Percentiles rank a stretch among this genome's conserved stretches.
Evolutionary conservation across 2,329 filamentous ascomycete genomes (phyloP).

Genomic region (Verticillium dahliae): DNA sequence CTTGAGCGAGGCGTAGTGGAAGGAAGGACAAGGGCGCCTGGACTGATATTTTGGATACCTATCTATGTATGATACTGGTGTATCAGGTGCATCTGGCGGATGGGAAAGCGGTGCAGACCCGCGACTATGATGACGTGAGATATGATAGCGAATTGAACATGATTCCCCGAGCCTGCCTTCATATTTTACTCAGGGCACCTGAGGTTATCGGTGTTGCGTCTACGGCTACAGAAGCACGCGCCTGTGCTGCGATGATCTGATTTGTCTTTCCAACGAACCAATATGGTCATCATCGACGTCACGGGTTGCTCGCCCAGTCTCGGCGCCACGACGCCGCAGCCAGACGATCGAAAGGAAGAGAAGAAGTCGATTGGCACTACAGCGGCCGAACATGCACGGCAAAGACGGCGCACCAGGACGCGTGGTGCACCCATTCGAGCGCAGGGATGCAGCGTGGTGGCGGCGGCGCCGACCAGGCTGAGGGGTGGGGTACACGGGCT

Average conservation of each 20-base stretch:
- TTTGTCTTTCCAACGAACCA: not conserved
- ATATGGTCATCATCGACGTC: not conserved
- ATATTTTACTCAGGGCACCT: not conserved
- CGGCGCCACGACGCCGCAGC: not conserved
- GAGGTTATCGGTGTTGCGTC: no score
- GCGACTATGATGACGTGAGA: not conserved
- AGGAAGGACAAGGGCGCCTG: not conserved
- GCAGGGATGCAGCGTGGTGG: not conserved
- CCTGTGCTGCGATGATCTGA: not conserved
- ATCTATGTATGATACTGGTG: not conserved
- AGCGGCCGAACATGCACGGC: not conserved
- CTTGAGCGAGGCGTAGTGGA: constrained; percentile 1
- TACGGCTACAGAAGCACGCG: no score
- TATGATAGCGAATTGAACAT: not conserved
- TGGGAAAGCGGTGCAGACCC: not conserved
- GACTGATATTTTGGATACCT: not conserved
- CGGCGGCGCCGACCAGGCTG: not conserved
- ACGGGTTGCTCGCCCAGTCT: not conserved
- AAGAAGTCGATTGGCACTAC: not conserved
- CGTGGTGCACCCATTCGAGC: not conserved
- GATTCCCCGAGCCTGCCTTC: not conserved
- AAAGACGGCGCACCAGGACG: not conserved
- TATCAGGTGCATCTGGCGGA: not conserved
- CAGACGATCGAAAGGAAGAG: not conserved
- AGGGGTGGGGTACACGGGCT: not conserved